A percentile compares a stretch with the other conserved stretches of the same genome.
Conservation (phyloP, 164 flowering plant genomes). For the Vitis vinifera region ASM3070453v1 NC_081814.1:3146001-3146500, state of each 20-base stretch:
- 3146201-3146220: too few relatives aligned
- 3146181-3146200: too few relatives aligned
- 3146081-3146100: too few relatives aligned
- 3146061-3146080: too few relatives aligned
- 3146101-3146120: too few relatives aligned
- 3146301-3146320: neutral
- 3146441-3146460: neutral
- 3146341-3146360: neutral
- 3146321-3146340: slow-evolving; percentile 1
- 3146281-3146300: neutral
- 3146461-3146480: neutral
- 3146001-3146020: neutral
- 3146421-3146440: slow-evolving; percentile 9
- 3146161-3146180: too few relatives aligned
- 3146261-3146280: neutral
- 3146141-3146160: too few relatives aligned
- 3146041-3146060: too few relatives aligned
- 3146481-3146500: slow-evolving; percentile 3
- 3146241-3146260: too few relatives aligned
- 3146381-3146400: neutral
- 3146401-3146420: slow-evolving; percentile 1
- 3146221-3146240: too few relatives aligned
- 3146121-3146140: too few relatives aligned
- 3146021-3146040: neutral
- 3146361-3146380: neutral